Evolutionary conservation across 2,329 filamentous ascomycete species (phyloP), one percentile per base, ranked within the genome.

Genomic region (Chaetomium globosum): DNA sequence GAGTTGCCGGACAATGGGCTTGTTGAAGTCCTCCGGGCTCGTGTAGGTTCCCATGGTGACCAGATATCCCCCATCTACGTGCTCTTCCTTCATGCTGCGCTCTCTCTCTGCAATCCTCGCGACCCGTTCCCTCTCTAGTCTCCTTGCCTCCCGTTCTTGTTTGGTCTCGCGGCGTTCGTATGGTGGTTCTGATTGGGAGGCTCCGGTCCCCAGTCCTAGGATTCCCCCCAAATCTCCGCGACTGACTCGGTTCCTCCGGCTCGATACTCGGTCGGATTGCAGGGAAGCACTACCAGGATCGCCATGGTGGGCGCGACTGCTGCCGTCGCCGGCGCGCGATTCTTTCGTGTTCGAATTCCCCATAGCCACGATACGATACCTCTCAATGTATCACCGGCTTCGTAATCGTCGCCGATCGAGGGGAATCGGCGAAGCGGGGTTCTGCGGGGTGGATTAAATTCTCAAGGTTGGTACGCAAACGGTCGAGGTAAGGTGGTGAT

Each of bases 41-140:
- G 92, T 94, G 75, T 99, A 99, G 58, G 93, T 91, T 43, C 95
- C 95, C 74, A 97, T 86, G 0, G 95, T 99, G 36, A 99, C 95
- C 56, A 99, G 80, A 79, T 89, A 99, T 26, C 95, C 95, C 23
- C 95, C 95, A 77, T 99, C 95, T 3, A 98, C 90, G 76, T 93
- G 87, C 75, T 99, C 95, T 72, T 97, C 93, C 69, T 83, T 88
- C 80, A 98, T 87, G 74, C 95, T 99, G 70, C 90, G 85, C 77
- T 97, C 93, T 56, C 95, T 87, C 76, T 99, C 95, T 76, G 92
- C 92, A 52, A 89, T 79, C 65, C 95, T 84, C 46, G 86, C 83
- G 19, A 85, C 81, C 54, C 92, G 87, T 76, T 98, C 94, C 73
- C 88, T 90, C 76, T 97, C 94, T 63, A 92, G 80, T 68, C 89